Conservation (phyloP, 2,329 filamentous ascomycete genomes). For the Exophiala calicioides region DNA sequence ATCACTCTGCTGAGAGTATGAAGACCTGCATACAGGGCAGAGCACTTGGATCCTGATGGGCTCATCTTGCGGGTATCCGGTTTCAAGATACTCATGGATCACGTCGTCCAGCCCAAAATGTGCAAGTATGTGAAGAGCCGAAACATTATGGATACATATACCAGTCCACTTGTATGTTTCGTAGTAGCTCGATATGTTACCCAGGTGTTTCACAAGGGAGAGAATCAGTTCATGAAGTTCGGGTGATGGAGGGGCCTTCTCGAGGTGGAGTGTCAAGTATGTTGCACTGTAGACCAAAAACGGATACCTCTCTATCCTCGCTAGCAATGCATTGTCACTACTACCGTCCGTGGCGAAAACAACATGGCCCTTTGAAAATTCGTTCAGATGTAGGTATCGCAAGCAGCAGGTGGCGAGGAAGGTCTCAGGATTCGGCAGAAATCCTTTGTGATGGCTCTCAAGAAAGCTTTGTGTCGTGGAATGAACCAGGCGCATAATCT, state of each 20-base stretch:
- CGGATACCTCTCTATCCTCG: not conserved
- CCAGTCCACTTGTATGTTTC: not conserved
- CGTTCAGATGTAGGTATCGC: conserved; percentile 41
- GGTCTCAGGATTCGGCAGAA: conserved; percentile 37
- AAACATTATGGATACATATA: no score
- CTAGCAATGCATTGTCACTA: not conserved
- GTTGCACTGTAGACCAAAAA: conserved; percentile 1
- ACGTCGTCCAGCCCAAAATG: conserved; percentile 1
- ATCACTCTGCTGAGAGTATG: no score
- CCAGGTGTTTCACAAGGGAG: not conserved
- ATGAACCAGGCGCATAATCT: conserved; percentile 47
- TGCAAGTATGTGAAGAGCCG: conserved; percentile 10
- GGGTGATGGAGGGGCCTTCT: no score
- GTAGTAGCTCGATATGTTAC: not conserved
- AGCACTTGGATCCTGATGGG: no score
- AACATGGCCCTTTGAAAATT: conserved; percentile 27
- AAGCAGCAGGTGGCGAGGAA: conserved; percentile 38
- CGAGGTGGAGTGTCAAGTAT: not conserved
- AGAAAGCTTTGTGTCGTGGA: conserved; percentile 52
- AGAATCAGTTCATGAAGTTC: no score
- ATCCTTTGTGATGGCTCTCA: conserved; percentile 32
- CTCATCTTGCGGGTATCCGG: not conserved
- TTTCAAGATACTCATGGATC: conserved; percentile 6
- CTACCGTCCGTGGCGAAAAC: no score
- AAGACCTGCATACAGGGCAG: no score